phyloP scores from a whole-genome alignment of 2,329 filamentous ascomycete species.

The Penicillium sp. region DNA sequence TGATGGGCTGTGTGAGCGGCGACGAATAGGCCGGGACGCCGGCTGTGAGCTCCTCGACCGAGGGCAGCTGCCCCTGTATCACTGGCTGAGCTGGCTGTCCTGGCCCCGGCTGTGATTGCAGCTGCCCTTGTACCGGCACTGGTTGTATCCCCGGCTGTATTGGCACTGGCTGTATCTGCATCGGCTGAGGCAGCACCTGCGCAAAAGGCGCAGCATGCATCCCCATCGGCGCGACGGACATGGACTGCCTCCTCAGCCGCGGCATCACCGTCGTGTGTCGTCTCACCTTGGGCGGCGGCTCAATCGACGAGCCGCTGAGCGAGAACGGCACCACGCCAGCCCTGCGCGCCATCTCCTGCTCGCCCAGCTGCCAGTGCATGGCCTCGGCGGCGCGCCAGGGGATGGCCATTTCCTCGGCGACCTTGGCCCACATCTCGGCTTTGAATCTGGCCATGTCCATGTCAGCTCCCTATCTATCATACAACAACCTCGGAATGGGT shows the following conservation, averaged over 20 bases:
- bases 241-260: conserved; percentile 37
- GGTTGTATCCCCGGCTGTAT: too few species aligned
- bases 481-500: conserved; percentile 10
- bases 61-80: conserved; percentile 32
- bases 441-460: conserved; percentile 81
- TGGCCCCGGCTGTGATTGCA: too few species aligned
- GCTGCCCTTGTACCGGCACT: too few species aligned
- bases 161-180: too few species aligned
- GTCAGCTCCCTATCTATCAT: conserved; percentile 5
- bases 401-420: conserved; percentile 90
- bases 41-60: conserved; percentile 45
- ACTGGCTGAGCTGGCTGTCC: conserved; percentile 15
- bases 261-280: conserved; percentile 37
- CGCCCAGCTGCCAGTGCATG: conserved; percentile 97
- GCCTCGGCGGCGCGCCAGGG: conserved; percentile 95
- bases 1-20: conserved; percentile 30
- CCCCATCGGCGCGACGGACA: conserved; percentile 13
- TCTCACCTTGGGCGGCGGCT: conserved; percentile 41
- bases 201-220: neutral
- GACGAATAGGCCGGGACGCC: conserved; percentile 44
- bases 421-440: conserved; percentile 94
- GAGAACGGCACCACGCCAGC: conserved; percentile 86
- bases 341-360: conserved; percentile 87
- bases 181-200: conserved; percentile 4
- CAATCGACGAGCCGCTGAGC: conserved; percentile 51